Conservation (phyloP, 2,329 filamentous ascomycete species). For the Monilinia aucupariae region DNA sequence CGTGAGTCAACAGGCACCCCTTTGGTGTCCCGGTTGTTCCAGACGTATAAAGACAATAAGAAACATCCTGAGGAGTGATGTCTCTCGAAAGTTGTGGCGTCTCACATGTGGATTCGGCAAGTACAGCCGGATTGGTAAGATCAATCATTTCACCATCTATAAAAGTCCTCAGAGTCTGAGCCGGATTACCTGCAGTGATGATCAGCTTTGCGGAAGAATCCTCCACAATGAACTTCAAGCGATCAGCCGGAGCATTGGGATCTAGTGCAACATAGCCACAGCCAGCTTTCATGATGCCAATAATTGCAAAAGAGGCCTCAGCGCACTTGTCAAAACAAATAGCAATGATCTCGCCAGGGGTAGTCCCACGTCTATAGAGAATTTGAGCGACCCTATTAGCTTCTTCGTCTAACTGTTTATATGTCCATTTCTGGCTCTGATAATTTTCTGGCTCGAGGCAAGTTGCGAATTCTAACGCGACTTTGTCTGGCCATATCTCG, state of each 20-base stretch:
- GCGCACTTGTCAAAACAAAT: constrained; percentile 39
- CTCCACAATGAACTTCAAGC: constrained; percentile 33
- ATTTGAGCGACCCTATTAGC: constrained; percentile 69
- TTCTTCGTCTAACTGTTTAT: constrained; percentile 61
- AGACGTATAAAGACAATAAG: constrained; percentile 37
- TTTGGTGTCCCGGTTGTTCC: constrained; percentile 38
- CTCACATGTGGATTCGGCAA: constrained; percentile 25
- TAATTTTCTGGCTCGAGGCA: constrained; percentile 45
- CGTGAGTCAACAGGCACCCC: constrained; percentile 74
- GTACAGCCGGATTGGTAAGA: constrained; percentile 28
- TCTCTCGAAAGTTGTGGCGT: constrained; percentile 23
- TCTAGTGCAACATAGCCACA: constrained; percentile 39
- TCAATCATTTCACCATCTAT: constrained; percentile 24
- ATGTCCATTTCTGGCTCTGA: constrained; percentile 61
- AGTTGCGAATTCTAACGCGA: constrained; percentile 71
- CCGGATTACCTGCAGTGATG: constrained; percentile 49
- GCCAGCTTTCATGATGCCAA: constrained; percentile 37
- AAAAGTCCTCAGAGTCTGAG: constrained; percentile 36
- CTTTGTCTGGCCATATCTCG: constrained; percentile 47
- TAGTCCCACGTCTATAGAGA: constrained; percentile 45
- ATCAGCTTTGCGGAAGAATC: constrained; percentile 66
- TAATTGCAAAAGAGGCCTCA: constrained; percentile 36
- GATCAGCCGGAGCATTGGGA: constrained; percentile 36
- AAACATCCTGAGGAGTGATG: constrained; percentile 29
- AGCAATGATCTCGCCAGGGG: constrained; percentile 45